Evolutionary conservation across 2,329 filamentous ascomycete genomes (phyloP).

Genomic region (Aspergillus sp.): DNA sequence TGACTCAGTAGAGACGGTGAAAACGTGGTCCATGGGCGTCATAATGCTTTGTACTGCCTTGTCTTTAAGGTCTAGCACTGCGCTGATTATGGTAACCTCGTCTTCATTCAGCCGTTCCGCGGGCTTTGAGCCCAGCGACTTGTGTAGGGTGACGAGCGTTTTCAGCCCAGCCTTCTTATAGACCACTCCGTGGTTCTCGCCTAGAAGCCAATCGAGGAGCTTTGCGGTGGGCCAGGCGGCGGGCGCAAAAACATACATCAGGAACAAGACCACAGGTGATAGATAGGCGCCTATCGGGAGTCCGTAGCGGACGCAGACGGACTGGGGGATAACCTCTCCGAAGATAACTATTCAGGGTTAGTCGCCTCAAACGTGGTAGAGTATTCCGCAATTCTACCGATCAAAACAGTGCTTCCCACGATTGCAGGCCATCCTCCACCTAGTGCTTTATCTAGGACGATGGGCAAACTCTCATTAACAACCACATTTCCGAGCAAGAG

Average conservation of each 20-base stretch:
- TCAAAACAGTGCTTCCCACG: constrained; percentile 86
- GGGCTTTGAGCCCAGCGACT: constrained; percentile 76
- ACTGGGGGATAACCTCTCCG: constrained; percentile 93
- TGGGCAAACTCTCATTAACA: constrained; percentile 93
- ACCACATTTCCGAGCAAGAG: constrained; percentile 94
- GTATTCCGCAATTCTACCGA: constrained; percentile 60
- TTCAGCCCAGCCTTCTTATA: constrained; percentile 99
- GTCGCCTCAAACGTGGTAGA: neutral
- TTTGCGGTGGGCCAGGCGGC: constrained; percentile 95
- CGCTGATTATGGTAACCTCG: constrained; percentile 97
- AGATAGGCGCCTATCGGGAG: constrained; percentile 93
- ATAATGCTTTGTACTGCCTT: constrained; percentile 94
- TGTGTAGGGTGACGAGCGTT: constrained; percentile 91
- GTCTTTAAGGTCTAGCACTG: constrained; percentile 92
- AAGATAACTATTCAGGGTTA: constrained; percentile 75
- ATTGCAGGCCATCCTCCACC: constrained; percentile 94
- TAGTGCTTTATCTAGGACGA: constrained; percentile 88
- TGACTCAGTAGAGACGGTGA: constrained; percentile 93
- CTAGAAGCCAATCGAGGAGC: constrained; percentile 87
- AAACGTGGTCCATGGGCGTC: constrained; percentile 98
- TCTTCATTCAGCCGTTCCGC: constrained; percentile 89
- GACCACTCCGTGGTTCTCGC: constrained; percentile 90
- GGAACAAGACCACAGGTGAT: constrained; percentile 77
- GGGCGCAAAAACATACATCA: constrained; percentile 92
- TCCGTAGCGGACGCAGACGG: constrained; percentile 92